Evolutionary conservation across 352 stramenopile species (phyloP).

Genomic region (Globisporangium nodosum): DNA sequence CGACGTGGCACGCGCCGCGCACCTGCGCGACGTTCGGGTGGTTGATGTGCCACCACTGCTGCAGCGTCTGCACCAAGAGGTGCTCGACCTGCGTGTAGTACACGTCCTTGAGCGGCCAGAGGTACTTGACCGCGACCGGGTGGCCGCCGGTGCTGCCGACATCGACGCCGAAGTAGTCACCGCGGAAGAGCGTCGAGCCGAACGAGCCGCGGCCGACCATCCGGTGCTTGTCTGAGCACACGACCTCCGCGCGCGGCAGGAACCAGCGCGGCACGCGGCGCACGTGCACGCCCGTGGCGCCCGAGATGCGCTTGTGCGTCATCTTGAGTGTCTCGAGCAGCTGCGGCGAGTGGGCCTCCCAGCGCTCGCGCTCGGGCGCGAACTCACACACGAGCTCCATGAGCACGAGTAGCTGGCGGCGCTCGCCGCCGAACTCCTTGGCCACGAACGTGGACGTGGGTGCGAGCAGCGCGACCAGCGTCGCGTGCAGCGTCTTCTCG

Average conservation of each 20-base stretch:
- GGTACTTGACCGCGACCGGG: constrained; percentile 38
- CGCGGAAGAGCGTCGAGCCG: constrained; percentile 42
- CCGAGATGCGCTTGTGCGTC: constrained; percentile 50
- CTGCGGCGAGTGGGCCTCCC: constrained; percentile 29
- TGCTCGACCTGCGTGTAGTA: constrained; percentile 50
- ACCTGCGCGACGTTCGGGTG: constrained; percentile 63
- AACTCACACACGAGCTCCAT: constrained; percentile 54
- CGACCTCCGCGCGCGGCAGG: constrained; percentile 37
- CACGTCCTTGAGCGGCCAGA: constrained; percentile 36
- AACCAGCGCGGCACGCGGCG: constrained; percentile 61
- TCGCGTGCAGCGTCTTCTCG: constrained; percentile 51
- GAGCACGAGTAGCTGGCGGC: constrained; percentile 47
- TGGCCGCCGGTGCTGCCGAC: constrained; percentile 22
- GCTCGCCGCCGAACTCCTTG: constrained; percentile 47
- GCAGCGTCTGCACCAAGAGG: constrained; percentile 38
- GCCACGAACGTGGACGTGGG: constrained; percentile 53
- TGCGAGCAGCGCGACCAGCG: constrained; percentile 39
- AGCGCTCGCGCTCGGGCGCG: constrained; percentile 24
- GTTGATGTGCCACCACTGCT: constrained; percentile 39
- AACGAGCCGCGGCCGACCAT: constrained; percentile 39
- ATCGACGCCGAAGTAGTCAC: constrained; percentile 42
- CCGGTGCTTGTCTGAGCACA: constrained; percentile 33
- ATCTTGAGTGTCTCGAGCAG: constrained; percentile 62
- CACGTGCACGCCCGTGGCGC: constrained; percentile 37
- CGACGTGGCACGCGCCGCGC: constrained; percentile 49